A percentile compares a stretch with the other conserved stretches of the same genome.
These are phyloP conservation scores for Volvox carteri DNA, from an alignment of 163 green algal genomes.

Conservation along the genomic window DNA sequence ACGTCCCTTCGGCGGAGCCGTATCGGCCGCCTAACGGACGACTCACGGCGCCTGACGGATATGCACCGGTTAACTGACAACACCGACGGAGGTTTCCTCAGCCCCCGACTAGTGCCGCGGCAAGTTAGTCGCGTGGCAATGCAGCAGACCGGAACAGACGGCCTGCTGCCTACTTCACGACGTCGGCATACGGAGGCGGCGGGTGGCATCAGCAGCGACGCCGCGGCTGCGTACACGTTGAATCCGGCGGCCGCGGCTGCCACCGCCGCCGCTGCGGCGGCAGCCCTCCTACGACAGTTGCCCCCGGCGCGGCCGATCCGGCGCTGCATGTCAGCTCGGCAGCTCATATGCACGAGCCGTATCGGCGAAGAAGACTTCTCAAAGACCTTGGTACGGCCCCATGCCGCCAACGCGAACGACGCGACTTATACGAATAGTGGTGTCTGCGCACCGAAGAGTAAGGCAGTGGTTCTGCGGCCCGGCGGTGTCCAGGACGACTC, in stretches of 20 bases:
- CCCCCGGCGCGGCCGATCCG: conserved; percentile 1
- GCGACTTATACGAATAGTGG: background rate
- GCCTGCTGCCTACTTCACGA: background rate
- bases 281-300: conserved; percentile 9
- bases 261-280: conserved; percentile 15
- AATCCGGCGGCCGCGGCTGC: background rate
- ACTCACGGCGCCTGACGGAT: background rate
- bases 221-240: background rate
- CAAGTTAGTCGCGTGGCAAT: background rate
- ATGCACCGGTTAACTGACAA: background rate
- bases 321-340: conserved; percentile 7
- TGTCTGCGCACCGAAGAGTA: background rate
- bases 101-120: background rate
- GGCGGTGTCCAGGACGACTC: background rate
- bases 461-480: background rate
- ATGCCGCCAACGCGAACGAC: background rate
- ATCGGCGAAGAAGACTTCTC: background rate
- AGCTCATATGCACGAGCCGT: conserved; percentile 18
- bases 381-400: background rate
- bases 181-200: background rate
- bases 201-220: background rate
- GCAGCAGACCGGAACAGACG: background rate
- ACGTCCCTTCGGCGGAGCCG: background rate
- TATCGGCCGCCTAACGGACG: background rate
- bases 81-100: background rate